Percentiles rank a stretch among this genome's conserved stretches.
phyloP scores from a whole-genome alignment of 495 filamentous ascomycete species.

The Aspergillus affinis region DNA sequence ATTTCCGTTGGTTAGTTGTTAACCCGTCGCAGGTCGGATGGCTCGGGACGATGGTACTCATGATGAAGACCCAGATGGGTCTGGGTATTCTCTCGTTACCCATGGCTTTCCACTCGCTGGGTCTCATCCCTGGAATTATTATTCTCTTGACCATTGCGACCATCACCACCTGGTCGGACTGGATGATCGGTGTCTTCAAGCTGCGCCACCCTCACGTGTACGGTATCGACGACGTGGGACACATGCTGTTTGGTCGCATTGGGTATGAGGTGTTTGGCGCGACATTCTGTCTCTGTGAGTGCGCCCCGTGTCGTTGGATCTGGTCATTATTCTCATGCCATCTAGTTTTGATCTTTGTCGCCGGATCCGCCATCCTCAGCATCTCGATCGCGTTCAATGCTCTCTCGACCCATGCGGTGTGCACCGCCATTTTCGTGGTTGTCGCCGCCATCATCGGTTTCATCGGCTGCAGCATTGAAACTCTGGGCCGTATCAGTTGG shows the following conservation, averaged over 20 bases:
- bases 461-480: slow-evolving; percentile 17
- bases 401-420: slow-evolving; percentile 55
- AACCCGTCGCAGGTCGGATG: slow-evolving; percentile 15
- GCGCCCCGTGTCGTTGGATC: background rate
- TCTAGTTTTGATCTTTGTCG: slow-evolving; percentile 30
- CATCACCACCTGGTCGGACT: slow-evolving; percentile 66
- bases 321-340: background rate
- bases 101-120: slow-evolving; percentile 51
- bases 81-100: slow-evolving; percentile 58
- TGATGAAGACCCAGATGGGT: slow-evolving; percentile 43
- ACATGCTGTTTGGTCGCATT: slow-evolving; percentile 55
- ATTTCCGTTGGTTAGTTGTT: no score
- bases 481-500: slow-evolving; percentile 20
- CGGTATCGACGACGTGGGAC: slow-evolving; percentile 61
- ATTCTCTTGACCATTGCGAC: slow-evolving; percentile 52
- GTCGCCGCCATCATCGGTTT: slow-evolving; percentile 22
- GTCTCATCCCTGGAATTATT: slow-evolving; percentile 51
- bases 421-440: slow-evolving; percentile 44
- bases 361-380: slow-evolving; percentile 48
- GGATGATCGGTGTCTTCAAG: slow-evolving; percentile 66
- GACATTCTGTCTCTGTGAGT: slow-evolving; percentile 39
- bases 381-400: slow-evolving; percentile 65
- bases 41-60: slow-evolving; percentile 17
- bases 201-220: slow-evolving; percentile 57
- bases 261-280: slow-evolving; percentile 56